Evolutionary conservation across 305 asterid genomes (phyloP).

Genomic region (Fraxinus floribunda): DNA sequence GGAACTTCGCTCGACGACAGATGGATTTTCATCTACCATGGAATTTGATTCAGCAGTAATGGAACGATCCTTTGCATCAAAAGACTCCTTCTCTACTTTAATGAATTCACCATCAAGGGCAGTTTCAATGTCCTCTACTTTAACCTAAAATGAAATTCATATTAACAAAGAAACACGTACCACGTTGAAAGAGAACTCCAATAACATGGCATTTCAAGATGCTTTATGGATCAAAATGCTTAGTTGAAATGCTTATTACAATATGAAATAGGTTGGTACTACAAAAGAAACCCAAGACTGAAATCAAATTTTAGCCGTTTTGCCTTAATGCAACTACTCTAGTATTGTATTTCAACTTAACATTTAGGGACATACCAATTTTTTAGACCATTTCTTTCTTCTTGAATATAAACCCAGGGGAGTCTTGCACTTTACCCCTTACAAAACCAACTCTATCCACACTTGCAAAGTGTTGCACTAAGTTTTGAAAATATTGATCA

Average conservation of each 20-base stretch:
- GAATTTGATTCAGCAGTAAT: slow-evolving; percentile 23
- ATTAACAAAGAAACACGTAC: neutral
- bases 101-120: slow-evolving; percentile 73
- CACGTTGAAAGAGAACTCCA: neutral
- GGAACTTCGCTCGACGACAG: slow-evolving; percentile 22
- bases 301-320: neutral
- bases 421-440: neutral
- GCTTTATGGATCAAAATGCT: neutral
- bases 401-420: neutral
- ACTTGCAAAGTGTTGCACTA: neutral
- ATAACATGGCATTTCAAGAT: neutral
- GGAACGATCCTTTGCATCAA: slow-evolving; percentile 37
- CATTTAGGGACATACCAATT: neutral
- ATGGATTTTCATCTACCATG: slow-evolving; percentile 25
- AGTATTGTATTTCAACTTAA: neutral
- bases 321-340: neutral
- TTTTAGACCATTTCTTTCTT: neutral
- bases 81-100: slow-evolving; percentile 73
- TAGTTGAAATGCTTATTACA: neutral
- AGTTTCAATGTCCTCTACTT: slow-evolving; percentile 38
- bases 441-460: neutral
- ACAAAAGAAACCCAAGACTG: neutral
- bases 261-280: neutral
- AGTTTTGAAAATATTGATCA: neutral
- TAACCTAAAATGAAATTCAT: slow-evolving; percentile 26